Percentiles rank a stretch among this genome's conserved stretches.
These are phyloP conservation scores for Saccharomycopsis synnaedendra DNA, from an alignment of 805 yeast genomes.

Conservation along the genomic window DNA sequence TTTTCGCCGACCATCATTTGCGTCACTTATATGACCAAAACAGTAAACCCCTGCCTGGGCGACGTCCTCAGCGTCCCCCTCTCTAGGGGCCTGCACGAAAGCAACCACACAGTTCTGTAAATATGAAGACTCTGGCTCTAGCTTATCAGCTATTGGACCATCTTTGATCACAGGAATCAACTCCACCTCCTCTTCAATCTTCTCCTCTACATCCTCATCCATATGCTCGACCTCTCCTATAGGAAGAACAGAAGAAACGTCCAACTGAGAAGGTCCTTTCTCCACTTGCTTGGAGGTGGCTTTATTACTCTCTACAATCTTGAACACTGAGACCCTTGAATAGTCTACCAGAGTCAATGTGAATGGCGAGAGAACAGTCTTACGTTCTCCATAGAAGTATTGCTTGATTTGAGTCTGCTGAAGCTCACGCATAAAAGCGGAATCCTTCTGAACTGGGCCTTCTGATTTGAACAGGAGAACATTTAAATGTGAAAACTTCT, in stretches of 20 bases:
- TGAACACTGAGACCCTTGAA: constrained; percentile 48
- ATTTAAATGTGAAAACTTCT: constrained; percentile 20
- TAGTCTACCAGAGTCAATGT: constrained; percentile 58
- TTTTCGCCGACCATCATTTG: constrained; percentile 63
- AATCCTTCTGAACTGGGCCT: constrained; percentile 71
- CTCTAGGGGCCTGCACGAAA: constrained; percentile 33
- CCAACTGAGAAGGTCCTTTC: constrained; percentile 4
- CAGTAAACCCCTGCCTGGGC: constrained; percentile 58
- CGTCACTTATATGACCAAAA: constrained; percentile 57
- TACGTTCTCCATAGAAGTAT: constrained; percentile 75
- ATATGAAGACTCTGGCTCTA: constrained; percentile 38
- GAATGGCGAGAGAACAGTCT: constrained; percentile 68
- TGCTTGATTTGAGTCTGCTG: constrained; percentile 76
- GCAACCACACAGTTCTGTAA: constrained; percentile 75
- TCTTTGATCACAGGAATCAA: background rate
- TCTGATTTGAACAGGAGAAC: constrained; percentile 58
- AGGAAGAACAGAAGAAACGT: constrained; percentile 23
- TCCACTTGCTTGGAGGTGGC: background rate
- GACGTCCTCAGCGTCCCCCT: constrained; percentile 37
- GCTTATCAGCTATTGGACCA: constrained; percentile 19
- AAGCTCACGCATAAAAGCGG: constrained; percentile 48
- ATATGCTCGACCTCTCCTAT: constrained; percentile 18
- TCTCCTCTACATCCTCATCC: constrained; percentile 13
- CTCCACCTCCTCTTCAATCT: background rate
- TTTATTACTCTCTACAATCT: constrained; percentile 32